A percentile compares a stretch with the other conserved stretches of the same genome.
These are phyloP conservation scores for Paspalum vaginatum DNA, from an alignment of 176 grass and related monocot species.

Conservation along the genomic window DNA sequence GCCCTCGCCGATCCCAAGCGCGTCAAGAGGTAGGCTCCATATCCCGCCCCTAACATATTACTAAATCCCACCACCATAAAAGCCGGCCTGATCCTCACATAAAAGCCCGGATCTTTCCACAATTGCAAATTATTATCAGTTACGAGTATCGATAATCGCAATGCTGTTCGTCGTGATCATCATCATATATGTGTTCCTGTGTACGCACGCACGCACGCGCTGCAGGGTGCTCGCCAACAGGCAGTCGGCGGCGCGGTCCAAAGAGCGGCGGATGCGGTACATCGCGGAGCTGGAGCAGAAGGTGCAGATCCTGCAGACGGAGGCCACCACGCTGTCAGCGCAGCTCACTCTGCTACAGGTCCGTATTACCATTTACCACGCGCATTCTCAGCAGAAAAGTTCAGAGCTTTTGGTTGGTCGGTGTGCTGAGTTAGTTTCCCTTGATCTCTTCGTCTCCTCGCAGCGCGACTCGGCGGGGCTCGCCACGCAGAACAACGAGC, in stretches of 20 bases:
- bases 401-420: background rate
- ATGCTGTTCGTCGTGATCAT: background rate
- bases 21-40: conserved; percentile 68
- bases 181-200: background rate
- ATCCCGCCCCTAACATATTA: background rate
- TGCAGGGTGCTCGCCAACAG: conserved; percentile 89
- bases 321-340: conserved; percentile 81
- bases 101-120: background rate
- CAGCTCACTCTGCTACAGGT: conserved; percentile 90
- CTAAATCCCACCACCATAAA: background rate
- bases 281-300: conserved; percentile 95
- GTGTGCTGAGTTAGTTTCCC: background rate
- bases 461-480: conserved; percentile 76
- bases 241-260: conserved; percentile 95
- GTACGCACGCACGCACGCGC: background rate
- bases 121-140: background rate
- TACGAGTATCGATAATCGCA: background rate
- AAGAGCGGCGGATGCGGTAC: conserved; percentile 89
- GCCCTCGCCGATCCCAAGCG: conserved; percentile 92
- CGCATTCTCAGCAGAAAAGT: background rate
- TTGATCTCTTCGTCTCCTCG: background rate
- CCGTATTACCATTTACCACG: background rate
- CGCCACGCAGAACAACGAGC: conserved; percentile 77
- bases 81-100: background rate
- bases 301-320: conserved; percentile 87